Conservation (phyloP, 2,329 filamentous ascomycete genomes). For the Clarireedia monteithiana region DNA sequence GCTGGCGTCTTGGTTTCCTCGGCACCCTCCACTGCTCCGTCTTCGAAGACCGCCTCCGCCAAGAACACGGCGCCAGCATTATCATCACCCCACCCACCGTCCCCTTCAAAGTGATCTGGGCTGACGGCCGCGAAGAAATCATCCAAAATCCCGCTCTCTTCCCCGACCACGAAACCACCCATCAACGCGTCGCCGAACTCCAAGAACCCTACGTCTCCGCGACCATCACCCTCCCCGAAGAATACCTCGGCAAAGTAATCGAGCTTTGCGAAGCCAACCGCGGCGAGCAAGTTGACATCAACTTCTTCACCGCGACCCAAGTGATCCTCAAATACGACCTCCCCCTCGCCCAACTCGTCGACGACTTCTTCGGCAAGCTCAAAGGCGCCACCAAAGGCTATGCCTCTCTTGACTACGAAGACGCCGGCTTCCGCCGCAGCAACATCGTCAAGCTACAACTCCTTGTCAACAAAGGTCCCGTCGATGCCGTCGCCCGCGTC, state of each 20-base stretch:
- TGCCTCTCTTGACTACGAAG: constrained; percentile 93
- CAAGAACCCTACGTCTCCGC: constrained; percentile 71
- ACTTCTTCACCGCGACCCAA: constrained; percentile 86
- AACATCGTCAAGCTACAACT: constrained; percentile 84
- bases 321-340: constrained; percentile 92
- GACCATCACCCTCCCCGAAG: constrained; percentile 85
- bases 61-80: constrained; percentile 90
- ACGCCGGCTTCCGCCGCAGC: constrained; percentile 76
- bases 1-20: constrained; percentile 89
- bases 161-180: constrained; percentile 55
- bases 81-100: constrained; percentile 97
- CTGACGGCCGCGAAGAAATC: constrained; percentile 67
- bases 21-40: constrained; percentile 99
- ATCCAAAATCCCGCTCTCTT: constrained; percentile 85
- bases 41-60: constrained; percentile 88
- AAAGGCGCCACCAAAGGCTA: constrained; percentile 94
- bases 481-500: constrained; percentile 89
- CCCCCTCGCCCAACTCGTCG: constrained; percentile 82
- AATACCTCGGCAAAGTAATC: constrained; percentile 90
- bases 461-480: constrained; percentile 85
- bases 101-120: constrained; percentile 78
- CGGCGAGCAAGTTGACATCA: constrained; percentile 77
- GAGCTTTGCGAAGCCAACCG: constrained; percentile 88
- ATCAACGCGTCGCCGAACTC: constrained; percentile 48
- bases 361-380: constrained; percentile 94